phyloP scores from a whole-genome alignment of 306 rosid genomes.

The Senna siamea region DNA sequence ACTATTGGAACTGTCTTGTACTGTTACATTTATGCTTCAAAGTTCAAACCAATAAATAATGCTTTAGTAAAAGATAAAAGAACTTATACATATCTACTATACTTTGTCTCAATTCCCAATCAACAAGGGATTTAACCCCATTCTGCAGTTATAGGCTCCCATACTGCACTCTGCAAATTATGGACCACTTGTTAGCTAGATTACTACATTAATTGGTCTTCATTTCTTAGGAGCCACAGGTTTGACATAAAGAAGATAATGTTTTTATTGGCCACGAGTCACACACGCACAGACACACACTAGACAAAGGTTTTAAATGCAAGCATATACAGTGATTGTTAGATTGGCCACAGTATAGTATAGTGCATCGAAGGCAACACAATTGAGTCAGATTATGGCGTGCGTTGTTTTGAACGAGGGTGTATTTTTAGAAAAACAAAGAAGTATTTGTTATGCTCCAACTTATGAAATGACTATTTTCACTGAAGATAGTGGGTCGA shows the following conservation, averaged over 20 bases:
- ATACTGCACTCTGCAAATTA: slow-evolving; percentile 32
- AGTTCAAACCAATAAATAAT: not conserved
- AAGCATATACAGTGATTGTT: slow-evolving; percentile 30
- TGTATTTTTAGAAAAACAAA: slow-evolving; percentile 25
- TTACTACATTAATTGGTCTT: slow-evolving; percentile 19
- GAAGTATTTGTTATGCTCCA: slow-evolving; percentile 19
- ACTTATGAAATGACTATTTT: slow-evolving; percentile 26
- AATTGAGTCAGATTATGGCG: slow-evolving; percentile 19
- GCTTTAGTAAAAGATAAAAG: slow-evolving; percentile 1
- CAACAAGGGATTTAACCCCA: slow-evolving; percentile 23
- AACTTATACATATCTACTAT: not conserved
- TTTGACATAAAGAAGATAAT: slow-evolving; percentile 28
- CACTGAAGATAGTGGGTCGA: slow-evolving; percentile 24
- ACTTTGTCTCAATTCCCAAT: slow-evolving; percentile 1
- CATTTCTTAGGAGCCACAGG: slow-evolving; percentile 39
- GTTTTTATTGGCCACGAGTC: slow-evolving; percentile 19
- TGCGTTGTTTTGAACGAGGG: slow-evolving; percentile 14
- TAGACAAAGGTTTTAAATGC: slow-evolving; percentile 6
- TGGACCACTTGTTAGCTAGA: slow-evolving; percentile 22
- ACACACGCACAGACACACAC: slow-evolving; percentile 9
- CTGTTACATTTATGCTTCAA: slow-evolving; percentile 12
- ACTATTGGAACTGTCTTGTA: slow-evolving; percentile 28
- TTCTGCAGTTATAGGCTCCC: slow-evolving; percentile 33
- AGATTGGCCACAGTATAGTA: slow-evolving; percentile 25
- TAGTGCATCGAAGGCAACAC: slow-evolving; percentile 37